Evolutionary conservation across 2,329 filamentous ascomycete genomes (phyloP).

Genomic region (Alternaria gaisen): DNA sequence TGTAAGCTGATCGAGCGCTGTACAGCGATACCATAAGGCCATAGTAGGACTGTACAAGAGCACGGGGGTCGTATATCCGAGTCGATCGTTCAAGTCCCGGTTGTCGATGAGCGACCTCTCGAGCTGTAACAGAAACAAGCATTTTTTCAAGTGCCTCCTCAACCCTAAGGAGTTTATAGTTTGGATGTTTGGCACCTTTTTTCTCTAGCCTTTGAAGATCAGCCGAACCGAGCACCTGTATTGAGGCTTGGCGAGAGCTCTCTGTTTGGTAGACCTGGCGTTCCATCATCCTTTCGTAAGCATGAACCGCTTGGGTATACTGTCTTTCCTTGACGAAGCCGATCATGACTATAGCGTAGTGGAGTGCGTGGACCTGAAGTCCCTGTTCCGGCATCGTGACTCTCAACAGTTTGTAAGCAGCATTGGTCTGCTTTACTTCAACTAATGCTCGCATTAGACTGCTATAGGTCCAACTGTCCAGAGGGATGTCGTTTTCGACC

Average conservation of each 20-base stretch:
- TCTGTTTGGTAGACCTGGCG: slow-evolving; percentile 52
- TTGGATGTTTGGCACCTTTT: slow-evolving; percentile 20
- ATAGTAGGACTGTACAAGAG: slow-evolving; percentile 62
- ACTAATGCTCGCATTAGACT: slow-evolving; percentile 68
- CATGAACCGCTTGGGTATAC: slow-evolving; percentile 59
- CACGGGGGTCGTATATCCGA: slow-evolving; percentile 47
- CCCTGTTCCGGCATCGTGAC: slow-evolving; percentile 60
- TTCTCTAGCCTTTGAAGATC: slow-evolving; percentile 31
- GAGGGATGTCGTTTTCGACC: slow-evolving; percentile 59
- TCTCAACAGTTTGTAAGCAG: slow-evolving; percentile 63
- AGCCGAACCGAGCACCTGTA: slow-evolving; percentile 35
- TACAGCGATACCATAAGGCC: slow-evolving; percentile 66
- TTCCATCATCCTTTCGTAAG: slow-evolving; percentile 57
- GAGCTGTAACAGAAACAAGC: slow-evolving; percentile 39
- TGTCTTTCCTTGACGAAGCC: slow-evolving; percentile 57
- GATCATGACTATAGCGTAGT: slow-evolving; percentile 64
- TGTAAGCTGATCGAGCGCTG: slow-evolving; percentile 56
- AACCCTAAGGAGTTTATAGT: slow-evolving; percentile 32
- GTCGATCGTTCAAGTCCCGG: slow-evolving; percentile 34
- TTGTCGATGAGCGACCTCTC: slow-evolving; percentile 38
- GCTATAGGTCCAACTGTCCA: slow-evolving; percentile 67
- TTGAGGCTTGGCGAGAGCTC: slow-evolving; percentile 55
- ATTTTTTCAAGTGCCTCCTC: slow-evolving; percentile 41
- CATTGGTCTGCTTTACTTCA: slow-evolving; percentile 61
- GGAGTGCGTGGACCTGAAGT: slow-evolving; percentile 57